Evolutionary conservation across 2,329 filamentous ascomycete species (phyloP).

Genomic region (Paecilomyces formosus): DNA sequence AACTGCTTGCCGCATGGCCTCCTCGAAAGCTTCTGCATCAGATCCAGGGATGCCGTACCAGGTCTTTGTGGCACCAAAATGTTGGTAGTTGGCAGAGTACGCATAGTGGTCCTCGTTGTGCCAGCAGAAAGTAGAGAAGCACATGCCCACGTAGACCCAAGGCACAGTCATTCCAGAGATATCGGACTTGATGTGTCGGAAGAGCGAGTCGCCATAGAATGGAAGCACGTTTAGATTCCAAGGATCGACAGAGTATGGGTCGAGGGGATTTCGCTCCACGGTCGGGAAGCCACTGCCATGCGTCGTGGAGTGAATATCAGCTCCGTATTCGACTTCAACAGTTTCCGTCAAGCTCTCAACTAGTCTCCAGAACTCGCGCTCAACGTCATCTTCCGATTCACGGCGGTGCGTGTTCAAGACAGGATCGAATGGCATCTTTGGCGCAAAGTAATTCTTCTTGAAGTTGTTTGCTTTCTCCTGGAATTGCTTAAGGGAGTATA

Average conservation of each 20-base stretch:
- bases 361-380: slow-evolving; percentile 92
- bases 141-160: slow-evolving; percentile 99
- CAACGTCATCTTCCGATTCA: slow-evolving; percentile 90
- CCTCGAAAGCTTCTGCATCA: slow-evolving; percentile 90
- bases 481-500: slow-evolving; percentile 92
- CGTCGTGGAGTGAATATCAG: slow-evolving; percentile 95
- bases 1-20: slow-evolving; percentile 89
- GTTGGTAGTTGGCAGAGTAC: slow-evolving; percentile 97
- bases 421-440: slow-evolving; percentile 81
- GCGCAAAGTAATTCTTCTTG: slow-evolving; percentile 87
- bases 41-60: slow-evolving; percentile 97
- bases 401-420: slow-evolving; percentile 71
- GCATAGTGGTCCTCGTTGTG: slow-evolving; percentile 98
- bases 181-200: slow-evolving; percentile 95
- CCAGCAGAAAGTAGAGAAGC: slow-evolving; percentile 99
- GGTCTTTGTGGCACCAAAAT: slow-evolving; percentile 96
- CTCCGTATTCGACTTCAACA: slow-evolving; percentile 95
- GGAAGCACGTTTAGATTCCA: slow-evolving; percentile 96
- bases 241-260: slow-evolving; percentile 79
- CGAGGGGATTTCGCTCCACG: slow-evolving; percentile 78
- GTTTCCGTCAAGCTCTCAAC: slow-evolving; percentile 92
- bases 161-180: slow-evolving; percentile 99
- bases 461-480: slow-evolving; percentile 94
- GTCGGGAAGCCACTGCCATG: slow-evolving; percentile 97
- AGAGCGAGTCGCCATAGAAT: slow-evolving; percentile 82